Base-by-base conservation (phyloP, 306 rosid genomes). In the Quercus ilex region DNA sequence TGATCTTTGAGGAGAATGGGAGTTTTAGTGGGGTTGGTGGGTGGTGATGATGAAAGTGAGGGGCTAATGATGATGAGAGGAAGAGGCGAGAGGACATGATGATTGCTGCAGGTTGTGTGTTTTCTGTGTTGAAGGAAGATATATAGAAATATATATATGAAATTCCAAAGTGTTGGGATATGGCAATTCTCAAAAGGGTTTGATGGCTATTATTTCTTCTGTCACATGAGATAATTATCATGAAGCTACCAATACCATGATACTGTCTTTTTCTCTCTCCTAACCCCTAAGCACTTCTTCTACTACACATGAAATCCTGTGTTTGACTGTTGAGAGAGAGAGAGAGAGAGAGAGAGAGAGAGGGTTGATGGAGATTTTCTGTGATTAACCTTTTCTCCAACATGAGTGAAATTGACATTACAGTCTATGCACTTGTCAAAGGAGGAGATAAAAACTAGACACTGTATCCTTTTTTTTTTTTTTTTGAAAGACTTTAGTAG, bases 21-120 rank as follows among this genome's bases (percentile, higher is more conserved):
- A 88, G 53, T 79, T 65, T 74, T 74, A 86, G 84, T 84, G 92
- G 78, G 88, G 85, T 78, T 88, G 87, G 87, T 85, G 81, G 88
- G 86, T 76, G 87, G 83, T 83, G 91, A 87, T 86, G 89, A 90
- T 84, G 83, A 85, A 87, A 86, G 90, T 67, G 87, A 87, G 89
- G 81, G 81, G 75, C 23, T 75, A 83, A 84, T 92, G 88, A 92
- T 90, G 91, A 92, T 87, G 93, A 83, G 82, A 80, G 74, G 77
- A 56, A 87, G 85, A 85, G 81, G 82, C 79, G 43, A 73, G 85
- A 73, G 81, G 88, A 83, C 95, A 92, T 90, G 88, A 92, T 92
- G 90, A 92, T 92, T 87, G 84, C 84, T 73, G 35, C 18, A 58
- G 58, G 57, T 43, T 49, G 83, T 80, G 74, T 80, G 74, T 86